Base-by-base conservation (phyloP, 2,329 filamentous ascomycete genomes). In the Epichloe aotearoae region DNA sequence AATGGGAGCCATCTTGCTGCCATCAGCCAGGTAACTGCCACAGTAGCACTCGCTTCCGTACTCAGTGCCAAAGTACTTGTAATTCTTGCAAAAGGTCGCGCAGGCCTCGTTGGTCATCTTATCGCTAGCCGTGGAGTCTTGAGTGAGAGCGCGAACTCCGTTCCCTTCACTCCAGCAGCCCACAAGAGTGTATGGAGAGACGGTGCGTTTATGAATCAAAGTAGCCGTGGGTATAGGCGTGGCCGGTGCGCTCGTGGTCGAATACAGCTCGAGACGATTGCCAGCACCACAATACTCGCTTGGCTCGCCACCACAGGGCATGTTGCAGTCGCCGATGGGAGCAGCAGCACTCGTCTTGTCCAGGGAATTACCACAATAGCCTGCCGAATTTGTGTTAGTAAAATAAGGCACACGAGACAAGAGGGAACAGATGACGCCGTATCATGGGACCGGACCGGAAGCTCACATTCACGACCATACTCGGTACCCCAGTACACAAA, bases 401-500 rank as follows among this genome's bases (percentile, higher is more conserved):
- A 45, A n/a, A 15, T 4, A 14, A 30, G 5, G 11, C 8, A 15
- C 7, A 10, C 1, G 17, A 39, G 36, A 30, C 14, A 19, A 8
- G 15, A 12, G 3, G 34, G 11, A 38, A 12, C 44, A 38, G 5
- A 10, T 10, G 12, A 37, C 12, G 15, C 5, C 12, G 36, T 14
- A 38, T 14, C 36, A 38, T 38, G 36, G 20, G 11, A 15, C 36
- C 19, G n/a, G 15, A 19, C 23, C 19, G 19, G 15, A 19, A 14
- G 61, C 65, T 64, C 52, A 69, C 73, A 76, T 59, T 77, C 74
- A 30, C 71, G 65, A 10, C 73, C 72, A 53, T 73, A 77, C 56
- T 78, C 74, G 5, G 73, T 71, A 3, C 70, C 75, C 64, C 69
- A 77, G 55, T 72, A 75, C 44, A 65, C 62, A 57, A 69, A 76